A percentile compares a stretch with the other conserved stretches of the same genome.
Evolutionary conservation across 768 basidiomycete genomes (phyloP).

Genomic region (Zangia roseola): DNA sequence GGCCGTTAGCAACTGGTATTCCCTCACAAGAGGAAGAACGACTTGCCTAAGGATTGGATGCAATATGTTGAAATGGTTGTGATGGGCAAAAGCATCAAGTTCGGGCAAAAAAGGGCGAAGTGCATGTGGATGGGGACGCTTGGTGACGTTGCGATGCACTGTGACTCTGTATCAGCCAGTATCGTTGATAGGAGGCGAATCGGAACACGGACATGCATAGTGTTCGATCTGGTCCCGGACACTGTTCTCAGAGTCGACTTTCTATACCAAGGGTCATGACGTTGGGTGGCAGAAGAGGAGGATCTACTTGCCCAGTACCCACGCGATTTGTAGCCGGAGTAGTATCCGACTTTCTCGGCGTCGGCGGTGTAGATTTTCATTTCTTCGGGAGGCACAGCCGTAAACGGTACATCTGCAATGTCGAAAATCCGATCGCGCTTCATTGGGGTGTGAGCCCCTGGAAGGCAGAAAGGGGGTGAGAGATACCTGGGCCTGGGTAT

Average conservation of each 20-base stretch:
- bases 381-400: constrained; percentile 40
- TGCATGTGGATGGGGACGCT: constrained; percentile 45
- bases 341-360: constrained; percentile 42
- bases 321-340: constrained; percentile 49
- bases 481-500: constrained; percentile 37
- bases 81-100: constrained; percentile 47
- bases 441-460: constrained; percentile 2
- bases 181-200: neutral
- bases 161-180: neutral
- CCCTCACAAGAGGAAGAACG: neutral
- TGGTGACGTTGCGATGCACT: constrained; percentile 49
- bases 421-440: constrained; percentile 48
- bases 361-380: constrained; percentile 38
- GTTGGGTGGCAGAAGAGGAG: neutral
- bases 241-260: constrained; percentile 47
- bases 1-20: neutral
- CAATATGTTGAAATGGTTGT: constrained; percentile 52
- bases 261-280: constrained; percentile 32
- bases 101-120: constrained; percentile 52
- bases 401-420: constrained; percentile 46
- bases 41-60: constrained; percentile 44
- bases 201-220: constrained; percentile 47
- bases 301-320: constrained; percentile 43
- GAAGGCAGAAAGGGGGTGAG: neutral
- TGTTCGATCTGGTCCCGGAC: constrained; percentile 64